Conservation (phyloP, 164 flowering plant species). For the Sedum album region DNA sequence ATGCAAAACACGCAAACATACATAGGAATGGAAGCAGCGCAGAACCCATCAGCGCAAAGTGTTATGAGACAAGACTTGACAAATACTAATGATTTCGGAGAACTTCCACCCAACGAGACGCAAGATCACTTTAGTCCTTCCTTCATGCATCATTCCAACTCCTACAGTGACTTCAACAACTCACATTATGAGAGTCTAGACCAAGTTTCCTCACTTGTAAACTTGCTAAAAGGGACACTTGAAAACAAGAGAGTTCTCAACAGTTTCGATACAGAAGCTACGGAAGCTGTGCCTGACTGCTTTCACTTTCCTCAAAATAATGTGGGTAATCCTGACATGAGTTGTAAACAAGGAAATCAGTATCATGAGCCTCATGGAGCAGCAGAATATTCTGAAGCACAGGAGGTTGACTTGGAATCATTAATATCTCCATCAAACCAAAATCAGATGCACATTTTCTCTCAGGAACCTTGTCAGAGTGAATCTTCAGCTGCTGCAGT, state of each 20-base stretch:
- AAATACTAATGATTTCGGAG: conserved; percentile 25
- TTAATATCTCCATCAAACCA: conserved; percentile 31
- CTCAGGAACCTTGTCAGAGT: conserved; percentile 65
- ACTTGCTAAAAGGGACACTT: conserved; percentile 66
- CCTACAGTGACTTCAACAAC: conserved; percentile 39
- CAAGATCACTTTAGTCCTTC: conserved; percentile 24
- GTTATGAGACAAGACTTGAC: conserved; percentile 30
- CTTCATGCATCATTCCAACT: conserved; percentile 52
- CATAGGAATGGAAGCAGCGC: conserved; percentile 31
- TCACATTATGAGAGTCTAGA: conserved; percentile 33
- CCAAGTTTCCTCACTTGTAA: conserved; percentile 68
- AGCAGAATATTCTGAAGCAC: conserved; percentile 23
- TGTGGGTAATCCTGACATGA: conserved; percentile 14
- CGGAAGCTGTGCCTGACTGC: conserved; percentile 30
- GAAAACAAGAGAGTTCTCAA: conserved; percentile 49
- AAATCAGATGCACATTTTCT: conserved; percentile 28
- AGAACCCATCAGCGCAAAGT: conserved; percentile 22
- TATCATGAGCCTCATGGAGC: conserved; percentile 24
- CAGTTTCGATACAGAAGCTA: conserved; percentile 29
- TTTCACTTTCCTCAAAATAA: conserved; percentile 29
- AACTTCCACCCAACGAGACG: conserved; percentile 27
- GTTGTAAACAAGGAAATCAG: conserved; percentile 21
- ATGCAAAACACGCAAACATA: conserved; percentile 49
- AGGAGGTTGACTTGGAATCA: conserved; percentile 32
- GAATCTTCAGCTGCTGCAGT: conserved; percentile 78